Conservation (phyloP, 371 early-diverging fungal species). For the Mortierella sp. region DNA sequence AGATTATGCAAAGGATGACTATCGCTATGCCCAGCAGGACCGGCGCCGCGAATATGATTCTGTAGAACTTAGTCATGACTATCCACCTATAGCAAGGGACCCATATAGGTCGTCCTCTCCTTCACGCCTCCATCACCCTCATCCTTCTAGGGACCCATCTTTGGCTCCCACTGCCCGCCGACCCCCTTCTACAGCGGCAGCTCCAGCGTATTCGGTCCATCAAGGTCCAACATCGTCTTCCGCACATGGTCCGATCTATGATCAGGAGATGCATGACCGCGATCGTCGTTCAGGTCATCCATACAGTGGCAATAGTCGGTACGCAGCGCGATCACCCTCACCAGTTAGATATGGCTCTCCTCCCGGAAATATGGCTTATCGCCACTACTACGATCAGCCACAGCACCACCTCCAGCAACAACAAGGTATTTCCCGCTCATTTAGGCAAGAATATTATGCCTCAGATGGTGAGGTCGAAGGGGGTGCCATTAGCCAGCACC, state of each 20-base stretch:
- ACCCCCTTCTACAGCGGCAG: slow-evolving; percentile 8
- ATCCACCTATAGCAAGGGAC: slow-evolving; percentile 26
- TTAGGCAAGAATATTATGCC: slow-evolving; percentile 33
- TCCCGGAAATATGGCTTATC: slow-evolving; percentile 32
- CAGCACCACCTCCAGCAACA: slow-evolving; percentile 29
- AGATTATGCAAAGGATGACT: slow-evolving; percentile 37
- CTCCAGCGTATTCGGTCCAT: slow-evolving; percentile 24
- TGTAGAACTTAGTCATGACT: slow-evolving; percentile 25
- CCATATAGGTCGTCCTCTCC: slow-evolving; percentile 26
- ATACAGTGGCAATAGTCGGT: slow-evolving; percentile 12
- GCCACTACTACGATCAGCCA: slow-evolving; percentile 42
- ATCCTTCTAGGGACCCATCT: slow-evolving; percentile 16
- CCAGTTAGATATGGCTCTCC: slow-evolving; percentile 41
- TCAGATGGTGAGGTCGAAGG: slow-evolving; percentile 43
- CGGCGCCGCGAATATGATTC: slow-evolving; percentile 32
- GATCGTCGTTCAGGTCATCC: slow-evolving; percentile 31
- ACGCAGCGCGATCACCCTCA: slow-evolving; percentile 40
- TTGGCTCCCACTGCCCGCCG: slow-evolving; percentile 14
- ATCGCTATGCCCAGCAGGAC: slow-evolving; percentile 24
- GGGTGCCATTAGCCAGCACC: slow-evolving; percentile 22
- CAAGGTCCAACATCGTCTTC: slow-evolving; percentile 8
- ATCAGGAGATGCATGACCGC: slow-evolving; percentile 28
- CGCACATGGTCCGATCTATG: slow-evolving; percentile 24
- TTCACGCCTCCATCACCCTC: slow-evolving; percentile 27
- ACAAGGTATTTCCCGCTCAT: slow-evolving; percentile 12